These are phyloP conservation scores for Histomonas meleagridis DNA, from an alignment of 208 protist genomes.

Conservation along the genomic window DNA sequence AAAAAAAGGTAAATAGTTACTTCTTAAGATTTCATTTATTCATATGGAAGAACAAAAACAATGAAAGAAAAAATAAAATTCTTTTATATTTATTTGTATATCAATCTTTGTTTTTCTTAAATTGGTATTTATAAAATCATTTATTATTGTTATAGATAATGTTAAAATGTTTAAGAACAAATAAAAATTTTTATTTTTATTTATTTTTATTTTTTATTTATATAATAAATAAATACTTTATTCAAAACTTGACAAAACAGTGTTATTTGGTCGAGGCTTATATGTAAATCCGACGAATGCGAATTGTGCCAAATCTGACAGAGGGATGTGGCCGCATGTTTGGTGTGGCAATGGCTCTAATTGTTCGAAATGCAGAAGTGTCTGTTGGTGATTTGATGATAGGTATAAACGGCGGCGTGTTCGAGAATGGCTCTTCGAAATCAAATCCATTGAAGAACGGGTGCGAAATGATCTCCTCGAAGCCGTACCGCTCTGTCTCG, in stretches of 20 bases:
- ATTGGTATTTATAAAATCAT: no score
- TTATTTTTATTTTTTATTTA: no score
- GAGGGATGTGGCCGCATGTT: background rate
- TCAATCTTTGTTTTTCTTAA: no score
- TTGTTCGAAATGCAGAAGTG: background rate
- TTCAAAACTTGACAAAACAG: background rate
- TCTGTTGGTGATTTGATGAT: background rate
- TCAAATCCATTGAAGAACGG: conserved; percentile 31
- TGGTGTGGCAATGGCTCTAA: background rate
- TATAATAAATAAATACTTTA: no score
- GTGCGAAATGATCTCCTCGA: conserved; percentile 7
- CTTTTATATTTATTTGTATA: no score
- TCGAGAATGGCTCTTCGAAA: background rate
- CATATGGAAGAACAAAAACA: no score
- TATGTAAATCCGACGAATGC: conserved; percentile 9
- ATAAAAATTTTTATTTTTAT: no score
- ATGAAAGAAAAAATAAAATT: no score
- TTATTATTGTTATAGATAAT: no score
- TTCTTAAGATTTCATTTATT: no score
- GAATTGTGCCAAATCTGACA: background rate
- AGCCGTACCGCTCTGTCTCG: background rate
- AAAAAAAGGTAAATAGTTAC: no score
- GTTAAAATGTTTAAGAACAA: no score
- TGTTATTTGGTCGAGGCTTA: background rate
- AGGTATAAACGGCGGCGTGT: background rate